A percentile compares a stretch with the other conserved stretches of the same genome.
phyloP scores from a whole-genome alignment of 768 basidiomycete species.

The Mycena indigotica region DNA sequence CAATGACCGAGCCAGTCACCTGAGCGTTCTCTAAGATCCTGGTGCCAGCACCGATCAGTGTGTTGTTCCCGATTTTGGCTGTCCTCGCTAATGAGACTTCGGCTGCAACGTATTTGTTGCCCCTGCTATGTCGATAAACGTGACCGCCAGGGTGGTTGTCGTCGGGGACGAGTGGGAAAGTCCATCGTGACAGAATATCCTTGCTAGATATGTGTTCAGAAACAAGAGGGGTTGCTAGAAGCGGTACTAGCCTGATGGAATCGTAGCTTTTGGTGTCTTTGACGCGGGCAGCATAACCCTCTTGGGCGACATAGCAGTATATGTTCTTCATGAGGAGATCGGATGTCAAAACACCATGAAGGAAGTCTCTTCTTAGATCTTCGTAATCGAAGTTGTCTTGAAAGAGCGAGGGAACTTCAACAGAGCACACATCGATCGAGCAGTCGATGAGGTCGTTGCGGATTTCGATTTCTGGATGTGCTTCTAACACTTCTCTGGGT shows the following conservation, averaged over 20 bases:
- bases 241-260: slow-evolving; percentile 70
- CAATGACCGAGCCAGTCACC: slow-evolving; percentile 76
- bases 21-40: slow-evolving; percentile 67
- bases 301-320: slow-evolving; percentile 83
- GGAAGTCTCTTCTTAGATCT: slow-evolving; percentile 89
- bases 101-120: slow-evolving; percentile 86
- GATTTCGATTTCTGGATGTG: slow-evolving; percentile 81
- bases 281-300: slow-evolving; percentile 91
- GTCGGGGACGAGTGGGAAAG: slow-evolving; percentile 94
- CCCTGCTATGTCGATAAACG: slow-evolving; percentile 81
- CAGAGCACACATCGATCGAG: slow-evolving; percentile 90
- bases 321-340: slow-evolving; percentile 95
- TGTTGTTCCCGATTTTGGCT: slow-evolving; percentile 77
- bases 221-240: neutral
- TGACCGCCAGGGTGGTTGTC: slow-evolving; percentile 86
- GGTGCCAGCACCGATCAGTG: slow-evolving; percentile 81
- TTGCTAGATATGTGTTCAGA: slow-evolving; percentile 57
- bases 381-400: slow-evolving; percentile 99
- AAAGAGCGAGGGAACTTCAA: slow-evolving; percentile 94
- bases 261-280: slow-evolving; percentile 92
- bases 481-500: slow-evolving; percentile 74
- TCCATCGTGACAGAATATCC: slow-evolving; percentile 91
- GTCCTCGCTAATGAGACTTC: slow-evolving; percentile 85
- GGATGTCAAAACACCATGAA: slow-evolving; percentile 91
- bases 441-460: slow-evolving; percentile 88